phyloP scores from a whole-genome alignment of 768 basidiomycete genomes.

The Russula olivacea region DNA sequence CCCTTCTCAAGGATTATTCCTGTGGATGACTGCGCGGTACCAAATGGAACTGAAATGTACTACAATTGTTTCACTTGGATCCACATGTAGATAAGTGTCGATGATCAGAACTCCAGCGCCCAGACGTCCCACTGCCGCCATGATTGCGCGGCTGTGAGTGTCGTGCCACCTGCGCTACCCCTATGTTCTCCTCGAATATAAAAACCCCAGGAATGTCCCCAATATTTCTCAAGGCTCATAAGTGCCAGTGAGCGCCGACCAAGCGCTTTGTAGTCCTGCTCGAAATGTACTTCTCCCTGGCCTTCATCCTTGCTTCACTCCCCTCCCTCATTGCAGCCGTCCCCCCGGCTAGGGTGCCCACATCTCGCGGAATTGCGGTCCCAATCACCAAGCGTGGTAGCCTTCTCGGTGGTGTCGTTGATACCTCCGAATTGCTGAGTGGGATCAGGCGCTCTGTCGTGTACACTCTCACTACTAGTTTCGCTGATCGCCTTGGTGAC shows the following conservation, averaged over 20 bases:
- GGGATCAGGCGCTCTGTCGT: not conserved
- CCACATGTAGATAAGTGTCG: no score
- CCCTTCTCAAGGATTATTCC: no score
- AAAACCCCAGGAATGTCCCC: no score
- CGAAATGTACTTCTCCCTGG: not conserved
- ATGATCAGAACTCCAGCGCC: no score
- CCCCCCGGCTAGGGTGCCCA: not conserved
- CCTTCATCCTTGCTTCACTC: conserved; percentile 3
- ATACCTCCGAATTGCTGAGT: not conserved
- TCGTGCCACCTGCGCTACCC: no score
- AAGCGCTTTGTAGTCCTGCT: not conserved
- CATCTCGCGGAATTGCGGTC: not conserved
- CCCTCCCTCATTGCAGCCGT: conserved; percentile 5
- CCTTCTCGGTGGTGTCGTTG: conserved; percentile 2
- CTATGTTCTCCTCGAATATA: not conserved
- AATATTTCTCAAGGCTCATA: no score
- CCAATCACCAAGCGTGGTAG: conserved; percentile 3
- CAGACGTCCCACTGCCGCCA: no score
- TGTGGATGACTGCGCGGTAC: no score
- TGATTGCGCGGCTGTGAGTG: no score
- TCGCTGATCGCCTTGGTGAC: no score
- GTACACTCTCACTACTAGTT: not conserved
- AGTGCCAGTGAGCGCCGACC: not conserved
- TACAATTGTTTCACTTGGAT: no score
- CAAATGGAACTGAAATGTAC: no score